A percentile compares a stretch with the other conserved stretches of the same genome.
Evolutionary conservation across 1,284 basidiomycete species (phyloP).

Genomic region (Phellinidium pouzarii): DNA sequence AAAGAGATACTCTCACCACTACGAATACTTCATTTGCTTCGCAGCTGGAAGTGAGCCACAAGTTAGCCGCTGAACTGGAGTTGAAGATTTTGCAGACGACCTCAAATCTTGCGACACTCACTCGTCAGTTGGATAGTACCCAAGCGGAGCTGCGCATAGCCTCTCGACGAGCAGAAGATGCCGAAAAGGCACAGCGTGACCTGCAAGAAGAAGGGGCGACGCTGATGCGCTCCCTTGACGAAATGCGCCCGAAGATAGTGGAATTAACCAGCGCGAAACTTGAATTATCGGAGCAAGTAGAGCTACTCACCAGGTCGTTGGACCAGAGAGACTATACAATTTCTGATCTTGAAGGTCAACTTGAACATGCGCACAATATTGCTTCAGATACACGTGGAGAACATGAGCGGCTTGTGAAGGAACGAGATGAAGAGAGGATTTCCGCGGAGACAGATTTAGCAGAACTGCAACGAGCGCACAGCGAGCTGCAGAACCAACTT

Average conservation of each 20-base stretch:
- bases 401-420: slow-evolving; percentile 34
- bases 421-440: slow-evolving; percentile 45
- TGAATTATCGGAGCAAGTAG: slow-evolving; percentile 57
- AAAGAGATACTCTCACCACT: slow-evolving; percentile 40
- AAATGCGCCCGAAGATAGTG: slow-evolving; percentile 79
- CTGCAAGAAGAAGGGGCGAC: slow-evolving; percentile 66
- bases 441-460: slow-evolving; percentile 40
- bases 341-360: slow-evolving; percentile 49
- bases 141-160: slow-evolving; percentile 58
- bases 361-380: slow-evolving; percentile 47
- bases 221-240: slow-evolving; percentile 70
- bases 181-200: slow-evolving; percentile 60
- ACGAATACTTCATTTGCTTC: slow-evolving; percentile 43
- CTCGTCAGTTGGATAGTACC: slow-evolving; percentile 51
- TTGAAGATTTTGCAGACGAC: slow-evolving; percentile 50
- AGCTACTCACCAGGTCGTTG: slow-evolving; percentile 46
- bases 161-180: slow-evolving; percentile 61
- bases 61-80: slow-evolving; percentile 43
- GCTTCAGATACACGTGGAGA: slow-evolving; percentile 40
- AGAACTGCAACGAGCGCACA: slow-evolving; percentile 58
- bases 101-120: slow-evolving; percentile 43
- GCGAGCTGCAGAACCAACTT: slow-evolving; percentile 56
- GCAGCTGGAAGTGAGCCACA: slow-evolving; percentile 40
- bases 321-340: slow-evolving; percentile 51
- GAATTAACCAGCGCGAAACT: slow-evolving; percentile 67